These are phyloP conservation scores for Zygosaccharomyces sapae DNA, from an alignment of 1,139 yeast species.

Conservation along the genomic window DNA sequence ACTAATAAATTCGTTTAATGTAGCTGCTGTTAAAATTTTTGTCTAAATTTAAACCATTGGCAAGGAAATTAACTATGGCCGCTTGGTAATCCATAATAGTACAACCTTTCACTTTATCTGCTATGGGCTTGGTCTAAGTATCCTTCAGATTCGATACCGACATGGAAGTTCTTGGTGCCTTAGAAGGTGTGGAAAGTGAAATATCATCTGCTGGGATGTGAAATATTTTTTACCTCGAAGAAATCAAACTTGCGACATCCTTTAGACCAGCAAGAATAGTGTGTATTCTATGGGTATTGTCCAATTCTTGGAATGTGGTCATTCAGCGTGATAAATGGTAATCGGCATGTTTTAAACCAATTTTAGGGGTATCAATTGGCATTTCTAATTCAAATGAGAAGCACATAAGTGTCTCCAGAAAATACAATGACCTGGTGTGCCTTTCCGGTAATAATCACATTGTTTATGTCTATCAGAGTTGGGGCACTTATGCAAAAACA, in stretches of 20 bases:
- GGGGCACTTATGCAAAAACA: too few species aligned
- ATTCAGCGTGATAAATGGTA: slow-evolving; percentile 68
- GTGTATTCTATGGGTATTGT: slow-evolving; percentile 58
- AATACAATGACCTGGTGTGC: slow-evolving; percentile 73
- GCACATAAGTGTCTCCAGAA: slow-evolving; percentile 57
- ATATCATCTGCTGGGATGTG: slow-evolving; percentile 53
- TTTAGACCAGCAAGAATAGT: slow-evolving; percentile 71
- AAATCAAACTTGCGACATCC: slow-evolving; percentile 84
- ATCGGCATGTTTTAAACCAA: slow-evolving; percentile 38
- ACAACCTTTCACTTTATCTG: slow-evolving; percentile 59
- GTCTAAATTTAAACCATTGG: slow-evolving; percentile 53
- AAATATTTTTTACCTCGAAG: slow-evolving; percentile 58
- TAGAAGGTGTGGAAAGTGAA: slow-evolving; percentile 72
- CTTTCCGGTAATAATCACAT: slow-evolving; percentile 70
- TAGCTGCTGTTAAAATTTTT: slow-evolving; percentile 26
- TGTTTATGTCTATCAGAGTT: slow-evolving; percentile 41
- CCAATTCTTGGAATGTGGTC: slow-evolving; percentile 77
- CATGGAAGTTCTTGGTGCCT: slow-evolving; percentile 56
- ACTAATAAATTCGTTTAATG: slow-evolving; percentile 3
- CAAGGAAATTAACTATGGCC: slow-evolving; percentile 54
- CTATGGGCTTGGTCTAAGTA: slow-evolving; percentile 50
- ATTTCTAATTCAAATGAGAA: slow-evolving; percentile 67
- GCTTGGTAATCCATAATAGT: slow-evolving; percentile 63
- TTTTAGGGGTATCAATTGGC: slow-evolving; percentile 46
- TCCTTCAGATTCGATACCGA: slow-evolving; percentile 57